Base-by-base conservation (phyloP, 805 yeast species). In the Wickerhamiella lipophila region DNA sequence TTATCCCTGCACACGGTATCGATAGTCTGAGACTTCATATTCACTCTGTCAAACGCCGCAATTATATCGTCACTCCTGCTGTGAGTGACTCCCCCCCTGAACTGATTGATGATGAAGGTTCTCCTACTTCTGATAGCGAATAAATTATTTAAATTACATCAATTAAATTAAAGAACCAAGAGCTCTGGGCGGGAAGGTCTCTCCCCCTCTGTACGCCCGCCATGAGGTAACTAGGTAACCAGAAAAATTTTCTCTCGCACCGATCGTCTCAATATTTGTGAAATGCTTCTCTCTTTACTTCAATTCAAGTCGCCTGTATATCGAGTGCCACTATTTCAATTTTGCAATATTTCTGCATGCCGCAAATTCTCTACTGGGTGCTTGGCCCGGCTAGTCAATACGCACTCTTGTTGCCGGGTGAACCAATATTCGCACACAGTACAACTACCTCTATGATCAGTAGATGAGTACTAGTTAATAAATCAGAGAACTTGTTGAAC, bases 1-100 rank as follows among this genome's bases (percentile, higher is more conserved):
- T 72, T 60, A 67, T 83, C 39, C 73, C 75, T 42, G 69, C 49
- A 43, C 56, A 54, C 23, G 48, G 48, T 22, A 12, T 45, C 8
- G 48, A 36, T 3, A 45, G 48, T 21, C 42, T 45, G 9, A 32
- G 29, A 7, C 35, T 45, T 34, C 42, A 45, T 30, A 15, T 45
- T n/a, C 26, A 5, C 15, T 32, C 38, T 19, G 19, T 32, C 19
- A 32, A 32, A 16, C 9, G 19, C 19, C 38, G 38, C 38, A 42
- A 22, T 18, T 34, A n/a, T 23, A 15, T 9, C 19, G 21, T 15
- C 19, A 7, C 38, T 16, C 38, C 38, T 32, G 29, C 43, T 25
- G 43, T 15, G 19, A 23, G 30, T 22, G 47, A 44, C 9, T 6
- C 27, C 6, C 40, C 39, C 3, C 47, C 47, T n/a, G 47, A 44